phyloP scores from a whole-genome alignment of 2,329 filamentous ascomycete genomes.

The Coleophoma eucalyptorum region DNA sequence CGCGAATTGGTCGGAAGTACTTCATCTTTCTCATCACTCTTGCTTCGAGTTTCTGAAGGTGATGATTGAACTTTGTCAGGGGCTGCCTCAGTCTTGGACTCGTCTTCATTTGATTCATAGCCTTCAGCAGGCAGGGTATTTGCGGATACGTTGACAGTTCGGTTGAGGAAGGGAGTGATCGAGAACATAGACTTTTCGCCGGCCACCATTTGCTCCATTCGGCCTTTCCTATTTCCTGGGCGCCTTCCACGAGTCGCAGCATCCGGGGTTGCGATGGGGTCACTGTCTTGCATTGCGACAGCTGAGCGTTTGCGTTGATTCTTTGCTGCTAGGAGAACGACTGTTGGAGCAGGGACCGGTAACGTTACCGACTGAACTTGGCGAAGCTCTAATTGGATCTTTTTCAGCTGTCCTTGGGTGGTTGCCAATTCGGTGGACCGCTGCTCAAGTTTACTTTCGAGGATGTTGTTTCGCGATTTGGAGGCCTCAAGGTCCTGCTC shows the following conservation, averaged over 20 bases:
- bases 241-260: constrained; percentile 39
- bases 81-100: constrained; percentile 6
- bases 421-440: constrained; percentile 44
- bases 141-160: constrained; percentile 54
- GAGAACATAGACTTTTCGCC: constrained; percentile 92
- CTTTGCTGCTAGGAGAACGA: not conserved
- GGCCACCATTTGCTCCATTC: constrained; percentile 52
- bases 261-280: constrained; percentile 47
- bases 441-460: constrained; percentile 68
- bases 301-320: constrained; percentile 47
- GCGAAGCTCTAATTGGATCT: constrained; percentile 44
- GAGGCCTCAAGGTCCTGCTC: constrained; percentile 51
- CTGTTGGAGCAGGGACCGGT: not conserved
- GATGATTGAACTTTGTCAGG: not conserved
- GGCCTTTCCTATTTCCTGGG: constrained; percentile 49
- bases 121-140: constrained; percentile 27
- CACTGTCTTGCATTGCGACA: constrained; percentile 51
- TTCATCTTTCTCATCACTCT: not conserved
- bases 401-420: constrained; percentile 70
- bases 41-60: not conserved
- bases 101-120: constrained; percentile 5
- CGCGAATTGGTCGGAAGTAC: constrained; percentile 9
- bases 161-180: constrained; percentile 89
- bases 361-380: not conserved
- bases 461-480: constrained; percentile 56